These are phyloP conservation scores for Taphrina populina DNA, from an alignment of 1,139 yeast species.

Conservation along the genomic window DNA sequence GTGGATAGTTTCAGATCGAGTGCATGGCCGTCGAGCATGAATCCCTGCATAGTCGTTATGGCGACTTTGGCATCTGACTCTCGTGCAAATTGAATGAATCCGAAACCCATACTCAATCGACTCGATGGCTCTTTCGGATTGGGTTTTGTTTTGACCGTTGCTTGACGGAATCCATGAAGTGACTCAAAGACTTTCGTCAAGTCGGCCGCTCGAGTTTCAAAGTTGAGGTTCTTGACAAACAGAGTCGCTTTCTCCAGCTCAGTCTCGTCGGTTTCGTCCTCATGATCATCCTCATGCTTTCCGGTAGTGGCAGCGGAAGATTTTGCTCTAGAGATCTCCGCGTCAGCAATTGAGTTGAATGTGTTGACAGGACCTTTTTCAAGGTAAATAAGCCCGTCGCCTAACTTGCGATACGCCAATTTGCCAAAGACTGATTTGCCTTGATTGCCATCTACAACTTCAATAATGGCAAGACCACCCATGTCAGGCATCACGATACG, in stretches of 20 bases:
- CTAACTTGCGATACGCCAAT: slow-evolving; percentile 80
- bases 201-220: slow-evolving; percentile 64
- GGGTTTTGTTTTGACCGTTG: slow-evolving; percentile 82
- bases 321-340: slow-evolving; percentile 40
- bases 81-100: slow-evolving; percentile 85
- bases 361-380: slow-evolving; percentile 91
- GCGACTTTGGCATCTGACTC: slow-evolving; percentile 78
- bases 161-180: slow-evolving; percentile 75
- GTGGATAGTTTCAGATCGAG: slow-evolving; percentile 85
- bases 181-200: slow-evolving; percentile 64
- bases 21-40: slow-evolving; percentile 82
- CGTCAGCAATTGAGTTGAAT: slow-evolving; percentile 48
- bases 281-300: slow-evolving; percentile 41
- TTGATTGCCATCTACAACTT: slow-evolving; percentile 75
- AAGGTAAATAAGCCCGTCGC: slow-evolving; percentile 77
- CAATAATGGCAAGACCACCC: slow-evolving; percentile 95
- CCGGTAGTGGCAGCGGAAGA: slow-evolving; percentile 45
- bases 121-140: slow-evolving; percentile 71
- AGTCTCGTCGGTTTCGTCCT: slow-evolving; percentile 50
- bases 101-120: slow-evolving; percentile 90
- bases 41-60: slow-evolving; percentile 69
- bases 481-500: slow-evolving; percentile 92
- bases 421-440: slow-evolving; percentile 90
- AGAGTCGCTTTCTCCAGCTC: slow-evolving; percentile 79
- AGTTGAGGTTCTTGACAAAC: slow-evolving; percentile 88